Evolutionary conservation across 352 stramenopile genomes (phyloP).

Genomic region (Phytopythium litorale): DNA sequence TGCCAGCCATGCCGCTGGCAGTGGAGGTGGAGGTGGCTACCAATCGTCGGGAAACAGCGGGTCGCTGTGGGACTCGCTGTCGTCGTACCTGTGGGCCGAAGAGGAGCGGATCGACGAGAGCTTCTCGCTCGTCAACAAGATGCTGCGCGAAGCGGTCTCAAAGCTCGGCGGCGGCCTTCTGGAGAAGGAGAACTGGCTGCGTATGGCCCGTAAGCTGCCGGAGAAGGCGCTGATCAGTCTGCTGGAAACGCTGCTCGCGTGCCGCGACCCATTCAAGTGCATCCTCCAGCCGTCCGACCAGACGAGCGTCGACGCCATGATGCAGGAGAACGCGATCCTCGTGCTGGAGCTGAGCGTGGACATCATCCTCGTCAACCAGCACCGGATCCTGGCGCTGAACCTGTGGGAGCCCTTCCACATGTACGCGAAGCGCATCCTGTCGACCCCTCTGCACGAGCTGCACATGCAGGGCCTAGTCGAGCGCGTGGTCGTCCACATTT

Average conservation of each 20-base stretch:
- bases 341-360: constrained; percentile 82
- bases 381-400: constrained; percentile 66
- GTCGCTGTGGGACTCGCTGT: constrained; percentile 81
- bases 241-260: constrained; percentile 72
- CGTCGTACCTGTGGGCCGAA: constrained; percentile 80
- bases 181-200: constrained; percentile 86
- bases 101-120: constrained; percentile 77
- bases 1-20: constrained; percentile 35
- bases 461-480: constrained; percentile 77
- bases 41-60: constrained; percentile 25
- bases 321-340: constrained; percentile 88
- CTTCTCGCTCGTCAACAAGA: constrained; percentile 76
- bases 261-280: constrained; percentile 75
- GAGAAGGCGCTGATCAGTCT: constrained; percentile 59
- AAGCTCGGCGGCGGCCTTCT: constrained; percentile 69
- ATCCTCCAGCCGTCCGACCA: constrained; percentile 48
- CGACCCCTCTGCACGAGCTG: constrained; percentile 67
- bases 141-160: constrained; percentile 70
- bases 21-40: constrained; percentile 14
- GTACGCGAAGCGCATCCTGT: constrained; percentile 74
- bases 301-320: constrained; percentile 68
- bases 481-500: constrained; percentile 81
- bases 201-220: constrained; percentile 73
- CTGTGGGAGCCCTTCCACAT: constrained; percentile 80
- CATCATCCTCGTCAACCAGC: constrained; percentile 81